These are phyloP conservation scores for Gnetum montanum DNA, from an alignment of 75 land plant species.

Conservation along the genomic window DNA sequence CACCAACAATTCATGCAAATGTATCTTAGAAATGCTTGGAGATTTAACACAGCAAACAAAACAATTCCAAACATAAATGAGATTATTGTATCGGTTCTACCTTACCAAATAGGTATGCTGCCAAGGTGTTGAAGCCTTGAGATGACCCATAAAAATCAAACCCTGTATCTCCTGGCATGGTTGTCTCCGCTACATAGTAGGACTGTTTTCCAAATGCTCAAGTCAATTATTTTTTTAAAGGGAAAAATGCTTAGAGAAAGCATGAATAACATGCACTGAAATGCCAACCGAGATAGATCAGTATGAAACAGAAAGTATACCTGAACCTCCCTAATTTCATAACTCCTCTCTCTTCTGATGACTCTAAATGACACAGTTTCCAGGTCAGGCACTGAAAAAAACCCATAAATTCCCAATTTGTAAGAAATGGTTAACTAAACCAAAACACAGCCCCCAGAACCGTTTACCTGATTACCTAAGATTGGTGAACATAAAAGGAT, in stretches of 20 bases:
- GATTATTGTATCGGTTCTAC: slow-evolving; percentile 17
- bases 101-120: slow-evolving; percentile 94
- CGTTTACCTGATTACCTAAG: no score
- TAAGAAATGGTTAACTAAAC: no score
- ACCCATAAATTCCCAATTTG: slow-evolving; percentile 5
- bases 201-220: slow-evolving; percentile 45
- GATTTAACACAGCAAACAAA: neutral
- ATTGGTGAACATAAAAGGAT: no score
- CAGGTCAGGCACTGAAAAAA: slow-evolving; percentile 69
- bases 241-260: neutral
- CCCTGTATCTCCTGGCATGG: slow-evolving; percentile 74
- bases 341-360: slow-evolving; percentile 45
- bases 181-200: slow-evolving; percentile 79
- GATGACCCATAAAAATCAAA: slow-evolving; percentile 90
- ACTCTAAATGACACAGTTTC: slow-evolving; percentile 68
- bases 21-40: neutral
- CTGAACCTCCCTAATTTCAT: slow-evolving; percentile 86
- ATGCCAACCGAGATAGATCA: neutral
- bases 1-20: neutral
- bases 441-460: no score
- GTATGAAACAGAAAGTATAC: slow-evolving; percentile 15
- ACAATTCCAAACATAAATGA: neutral
- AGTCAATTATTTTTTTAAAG: neutral
- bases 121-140: slow-evolving; percentile 74
- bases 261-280: neutral